A percentile compares a stretch with the other conserved stretches of the same genome.
Conservation (phyloP, 2,329 filamentous ascomycete species). For the Periconia macrospinosa region DNA sequence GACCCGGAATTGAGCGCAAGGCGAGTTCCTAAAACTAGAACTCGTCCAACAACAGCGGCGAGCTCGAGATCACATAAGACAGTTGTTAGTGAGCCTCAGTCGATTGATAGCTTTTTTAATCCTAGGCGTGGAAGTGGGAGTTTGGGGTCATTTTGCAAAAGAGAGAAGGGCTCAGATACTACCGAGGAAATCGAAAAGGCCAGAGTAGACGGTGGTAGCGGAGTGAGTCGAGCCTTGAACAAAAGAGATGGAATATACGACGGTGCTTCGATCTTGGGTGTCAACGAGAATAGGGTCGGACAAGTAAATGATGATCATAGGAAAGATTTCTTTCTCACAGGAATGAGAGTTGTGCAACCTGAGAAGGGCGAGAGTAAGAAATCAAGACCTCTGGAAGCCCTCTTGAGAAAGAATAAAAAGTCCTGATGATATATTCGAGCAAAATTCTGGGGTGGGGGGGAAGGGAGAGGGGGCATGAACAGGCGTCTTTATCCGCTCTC, state of each 20-base stretch:
- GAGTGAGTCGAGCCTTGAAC: neutral
- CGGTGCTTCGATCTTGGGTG: neutral
- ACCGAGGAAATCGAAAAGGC: neutral
- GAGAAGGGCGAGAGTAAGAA: neutral
- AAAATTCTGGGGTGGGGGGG: neutral
- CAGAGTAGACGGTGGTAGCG: neutral
- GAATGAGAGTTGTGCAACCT: neutral
- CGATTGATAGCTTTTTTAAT: neutral
- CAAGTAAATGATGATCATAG: neutral
- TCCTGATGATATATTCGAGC: neutral
- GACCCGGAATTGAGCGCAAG: no score
- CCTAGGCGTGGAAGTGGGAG: neutral
- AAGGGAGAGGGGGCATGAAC: no score
- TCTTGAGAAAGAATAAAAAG: neutral
- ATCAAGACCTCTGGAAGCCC: neutral
- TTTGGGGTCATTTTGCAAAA: neutral
- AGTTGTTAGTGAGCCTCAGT: neutral
- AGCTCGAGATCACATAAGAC: neutral
- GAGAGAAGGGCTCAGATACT: neutral
- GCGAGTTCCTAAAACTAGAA: neutral
- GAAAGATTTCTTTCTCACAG: neutral
- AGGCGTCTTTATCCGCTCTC: no score
- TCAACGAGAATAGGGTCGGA: neutral
- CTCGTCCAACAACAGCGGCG: neutral
- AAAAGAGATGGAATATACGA: neutral